Base-by-base conservation (phyloP, 192 early-diverging fungal species). In the Umbelopsis sp. region DNA sequence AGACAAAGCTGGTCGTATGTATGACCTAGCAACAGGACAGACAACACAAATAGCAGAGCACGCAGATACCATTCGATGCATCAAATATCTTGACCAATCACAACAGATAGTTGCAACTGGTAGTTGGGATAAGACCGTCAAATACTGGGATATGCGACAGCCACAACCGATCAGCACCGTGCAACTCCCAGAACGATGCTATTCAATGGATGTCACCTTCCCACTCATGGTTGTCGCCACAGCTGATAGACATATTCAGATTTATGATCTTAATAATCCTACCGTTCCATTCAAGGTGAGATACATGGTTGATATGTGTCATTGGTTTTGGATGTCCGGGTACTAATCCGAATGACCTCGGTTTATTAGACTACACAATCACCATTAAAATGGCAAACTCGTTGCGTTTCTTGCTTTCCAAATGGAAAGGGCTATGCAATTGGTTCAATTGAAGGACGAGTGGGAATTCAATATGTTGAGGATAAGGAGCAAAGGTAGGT, bases 61-160 rank as follows among this genome's bases (percentile, higher is more conserved):
- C 78, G 95, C 96, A 62, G 93, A 83, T n/a, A 89, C 95, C 45
- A 95, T 98, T 77, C 86, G 87, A 72, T 89, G 89, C 74, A 85
- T 91, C 36, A 85, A 87, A 65, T 96, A 88, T 74, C 85, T 97
- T 3, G 92, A 97, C 76, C 81, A 75, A 12, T 56, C 71, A 66
- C 84, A 74, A 74, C 82, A 85, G 34, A 88, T 96, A 45, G 47
- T 96, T 26, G 93, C 91, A 2, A 98, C 97, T 10, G 97, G 93
- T 31, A 91, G 92, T 65, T 98, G 96, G 96, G 97, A 98, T 81
- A 98, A 98, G 80, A 95, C 93, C 11, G 68, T 97, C 62, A 94
- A 97, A 84, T 99, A 97, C 78, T 99, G 97, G 97, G 96, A 99
- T 80, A 76, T 92, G 54, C 87, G 96, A 44, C 84, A 87, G 66